phyloP scores from a whole-genome alignment of 371 early-diverging fungal species.

The Mortierella sp. region DNA sequence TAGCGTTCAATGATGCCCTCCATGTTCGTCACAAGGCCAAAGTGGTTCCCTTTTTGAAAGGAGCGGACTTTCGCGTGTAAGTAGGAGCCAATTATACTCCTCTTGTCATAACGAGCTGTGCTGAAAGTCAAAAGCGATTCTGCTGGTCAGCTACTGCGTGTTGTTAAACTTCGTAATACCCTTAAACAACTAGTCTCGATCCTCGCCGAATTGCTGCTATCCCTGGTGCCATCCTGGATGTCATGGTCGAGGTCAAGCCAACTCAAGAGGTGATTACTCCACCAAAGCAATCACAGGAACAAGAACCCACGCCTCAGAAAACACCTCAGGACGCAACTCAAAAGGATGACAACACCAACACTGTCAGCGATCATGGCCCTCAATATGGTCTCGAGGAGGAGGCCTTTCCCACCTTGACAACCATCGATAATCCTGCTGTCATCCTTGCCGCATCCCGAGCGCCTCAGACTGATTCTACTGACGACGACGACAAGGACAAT shows the following conservation, averaged over 20 bases:
- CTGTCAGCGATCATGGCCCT: neutral
- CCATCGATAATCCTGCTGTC: neutral
- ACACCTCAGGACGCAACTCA: neutral
- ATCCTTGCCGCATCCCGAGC: neutral
- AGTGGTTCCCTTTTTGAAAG: neutral
- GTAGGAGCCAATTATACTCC: neutral
- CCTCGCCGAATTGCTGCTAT: neutral
- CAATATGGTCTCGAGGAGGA: neutral
- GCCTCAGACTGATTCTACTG: neutral
- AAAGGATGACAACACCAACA: neutral
- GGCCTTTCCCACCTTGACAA: neutral
- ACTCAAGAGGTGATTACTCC: neutral
- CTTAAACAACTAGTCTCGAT: neutral
- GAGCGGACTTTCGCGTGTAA: neutral
- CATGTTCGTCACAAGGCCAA: constrained; percentile 1
- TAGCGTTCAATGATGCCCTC: neutral
- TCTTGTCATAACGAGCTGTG: neutral
- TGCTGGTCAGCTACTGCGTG: neutral
- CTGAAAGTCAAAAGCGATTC: too few species aligned
- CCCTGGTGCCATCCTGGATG: neutral
- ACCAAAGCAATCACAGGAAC: neutral
- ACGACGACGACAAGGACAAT: neutral
- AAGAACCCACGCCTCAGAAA: too few species aligned
- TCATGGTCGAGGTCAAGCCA: neutral
- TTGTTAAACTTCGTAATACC: neutral